Evolutionary conservation across 139 green algal species (phyloP).

Genomic region (Picochlorum costavermella): DNA sequence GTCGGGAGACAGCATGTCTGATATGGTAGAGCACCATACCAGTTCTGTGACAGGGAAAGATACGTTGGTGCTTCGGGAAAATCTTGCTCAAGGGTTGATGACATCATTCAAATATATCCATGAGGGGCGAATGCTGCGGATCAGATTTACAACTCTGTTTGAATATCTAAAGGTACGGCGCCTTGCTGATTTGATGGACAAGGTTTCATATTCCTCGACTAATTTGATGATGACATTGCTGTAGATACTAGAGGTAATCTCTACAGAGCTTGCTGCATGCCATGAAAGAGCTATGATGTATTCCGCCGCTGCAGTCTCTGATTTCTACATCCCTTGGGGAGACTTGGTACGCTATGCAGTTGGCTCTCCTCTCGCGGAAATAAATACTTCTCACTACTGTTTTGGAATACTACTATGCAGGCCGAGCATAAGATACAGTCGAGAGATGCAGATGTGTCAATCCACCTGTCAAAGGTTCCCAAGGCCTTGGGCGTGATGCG

Average conservation of each 20-base stretch:
- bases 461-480: conserved; percentile 69
- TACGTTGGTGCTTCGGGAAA: conserved; percentile 7
- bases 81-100: not conserved
- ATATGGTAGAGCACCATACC: conserved; percentile 21
- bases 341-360: conserved; percentile 43
- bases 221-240: not conserved
- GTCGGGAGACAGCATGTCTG: conserved; percentile 26
- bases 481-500: conserved; percentile 86
- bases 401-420: not conserved
- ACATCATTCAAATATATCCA: not conserved
- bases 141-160: conserved; percentile 89
- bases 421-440: conserved; percentile 97
- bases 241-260: conserved; percentile 47
- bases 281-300: conserved; percentile 70
- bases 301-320: conserved; percentile 94
- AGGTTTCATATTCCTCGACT: too few species aligned
- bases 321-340: conserved; percentile 93
- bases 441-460: conserved; percentile 39
- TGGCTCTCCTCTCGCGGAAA: not conserved
- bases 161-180: conserved; percentile 70
- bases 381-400: not conserved
- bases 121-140: conserved; percentile 41
- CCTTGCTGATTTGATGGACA: too few species aligned
- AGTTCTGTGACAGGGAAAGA: conserved; percentile 9
- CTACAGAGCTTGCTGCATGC: conserved; percentile 27